A percentile compares a stretch with the other conserved stretches of the same genome.
Conservation (phyloP, 2,329 filamentous ascomycete species). For the Mycogone perniciosa region DNA sequence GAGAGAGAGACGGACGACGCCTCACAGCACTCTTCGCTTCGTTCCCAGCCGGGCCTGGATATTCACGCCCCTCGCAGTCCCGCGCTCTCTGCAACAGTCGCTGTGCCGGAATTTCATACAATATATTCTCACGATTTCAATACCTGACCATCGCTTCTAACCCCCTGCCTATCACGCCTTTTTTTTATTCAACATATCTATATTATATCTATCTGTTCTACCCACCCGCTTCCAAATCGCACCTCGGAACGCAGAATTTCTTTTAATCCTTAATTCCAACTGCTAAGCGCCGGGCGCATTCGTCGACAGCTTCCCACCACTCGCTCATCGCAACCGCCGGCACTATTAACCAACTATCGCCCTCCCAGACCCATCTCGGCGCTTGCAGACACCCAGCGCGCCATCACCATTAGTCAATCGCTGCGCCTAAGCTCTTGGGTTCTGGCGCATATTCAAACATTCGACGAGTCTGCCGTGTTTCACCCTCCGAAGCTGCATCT, state of each 20-base stretch:
- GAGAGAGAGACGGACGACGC: too few species aligned
- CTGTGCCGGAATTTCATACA: background rate
- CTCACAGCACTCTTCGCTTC: too few species aligned
- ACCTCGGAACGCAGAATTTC: background rate
- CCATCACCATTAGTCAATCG: conserved; percentile 14
- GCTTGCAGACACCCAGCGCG: conserved; percentile 3
- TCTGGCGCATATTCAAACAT: conserved; percentile 15
- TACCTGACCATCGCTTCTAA: background rate
- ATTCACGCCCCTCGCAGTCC: too few species aligned
- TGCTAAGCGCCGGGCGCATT: conserved; percentile 7
- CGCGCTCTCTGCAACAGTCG: too few species aligned
- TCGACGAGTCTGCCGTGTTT: conserved; percentile 11
- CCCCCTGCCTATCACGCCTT: conserved; percentile 7
- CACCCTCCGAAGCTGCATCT: conserved; percentile 9
- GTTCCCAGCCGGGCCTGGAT: too few species aligned
- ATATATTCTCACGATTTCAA: conserved; percentile 1
- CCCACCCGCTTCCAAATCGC: conserved; percentile 3
- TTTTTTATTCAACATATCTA: background rate
- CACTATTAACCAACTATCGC: conserved; percentile 7
- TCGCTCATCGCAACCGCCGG: background rate
- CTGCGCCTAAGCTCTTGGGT: conserved; percentile 2
- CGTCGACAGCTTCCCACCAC: background rate
- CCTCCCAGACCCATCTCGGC: conserved; percentile 9
- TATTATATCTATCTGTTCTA: background rate
- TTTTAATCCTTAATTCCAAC: background rate